A percentile compares a stretch with the other conserved stretches of the same genome.
Evolutionary conservation across 768 basidiomycete genomes (phyloP).

Genomic region (Agrocybe pediades): DNA sequence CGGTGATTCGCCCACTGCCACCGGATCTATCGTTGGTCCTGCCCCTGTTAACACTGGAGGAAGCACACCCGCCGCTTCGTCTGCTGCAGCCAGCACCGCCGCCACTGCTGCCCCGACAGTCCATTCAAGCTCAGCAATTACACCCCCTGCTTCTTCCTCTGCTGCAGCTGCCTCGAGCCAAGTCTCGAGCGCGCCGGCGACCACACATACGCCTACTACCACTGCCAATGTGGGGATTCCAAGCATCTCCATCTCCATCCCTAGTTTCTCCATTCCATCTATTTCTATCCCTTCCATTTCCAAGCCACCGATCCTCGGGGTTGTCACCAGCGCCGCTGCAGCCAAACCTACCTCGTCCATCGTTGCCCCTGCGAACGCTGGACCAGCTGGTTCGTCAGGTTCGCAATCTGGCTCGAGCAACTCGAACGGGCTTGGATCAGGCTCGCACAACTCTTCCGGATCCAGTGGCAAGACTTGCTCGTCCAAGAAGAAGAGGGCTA

Average conservation of each 20-base stretch:
- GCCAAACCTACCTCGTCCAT: background rate
- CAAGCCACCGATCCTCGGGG: background rate
- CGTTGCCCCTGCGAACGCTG: constrained; percentile 3
- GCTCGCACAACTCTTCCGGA: background rate
- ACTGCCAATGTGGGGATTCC: constrained; percentile 5
- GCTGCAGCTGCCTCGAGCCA: background rate
- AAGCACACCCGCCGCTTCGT: background rate
- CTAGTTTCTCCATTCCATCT: constrained; percentile 10
- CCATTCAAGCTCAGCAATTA: constrained; percentile 4
- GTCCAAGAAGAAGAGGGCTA: constrained; percentile 14
- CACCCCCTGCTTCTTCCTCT: constrained; percentile 5
- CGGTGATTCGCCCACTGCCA: constrained; percentile 37
- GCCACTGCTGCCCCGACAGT: background rate
- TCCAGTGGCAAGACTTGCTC: constrained; percentile 10
- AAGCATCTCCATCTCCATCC: constrained; percentile 9
- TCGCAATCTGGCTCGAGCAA: background rate
- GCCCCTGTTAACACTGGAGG: constrained; percentile 4
- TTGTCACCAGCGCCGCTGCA: constrained; percentile 5
- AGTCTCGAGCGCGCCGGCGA: background rate
- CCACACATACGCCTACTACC: background rate
- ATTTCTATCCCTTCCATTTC: constrained; percentile 13
- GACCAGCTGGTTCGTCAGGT: constrained; percentile 1
- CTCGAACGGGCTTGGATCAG: background rate
- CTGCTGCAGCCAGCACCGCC: background rate
- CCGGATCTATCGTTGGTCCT: constrained; percentile 24